A percentile compares a stretch with the other conserved stretches of the same genome.
These are phyloP conservation scores for Calophaca sinica DNA, from an alignment of 306 rosid species.

Conservation along the genomic window DNA sequence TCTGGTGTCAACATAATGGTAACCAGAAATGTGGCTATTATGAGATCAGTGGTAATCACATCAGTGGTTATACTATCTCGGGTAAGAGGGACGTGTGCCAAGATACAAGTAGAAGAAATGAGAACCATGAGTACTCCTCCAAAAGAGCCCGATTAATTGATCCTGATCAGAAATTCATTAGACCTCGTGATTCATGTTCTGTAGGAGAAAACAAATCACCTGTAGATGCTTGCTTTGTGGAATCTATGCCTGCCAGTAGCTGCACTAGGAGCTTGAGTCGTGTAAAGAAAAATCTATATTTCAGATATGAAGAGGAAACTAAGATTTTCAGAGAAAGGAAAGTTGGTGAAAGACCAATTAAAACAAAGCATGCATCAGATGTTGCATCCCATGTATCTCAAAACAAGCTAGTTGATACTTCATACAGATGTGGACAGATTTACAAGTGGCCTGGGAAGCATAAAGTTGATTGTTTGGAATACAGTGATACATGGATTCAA, in stretches of 20 bases:
- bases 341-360: conserved; percentile 46
- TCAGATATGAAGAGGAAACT: conserved; percentile 58
- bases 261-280: conserved; percentile 66
- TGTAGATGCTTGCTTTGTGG: conserved; percentile 52
- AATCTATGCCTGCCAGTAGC: conserved; percentile 49
- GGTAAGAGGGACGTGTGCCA: conserved; percentile 59
- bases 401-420: conserved; percentile 49
- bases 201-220: conserved; percentile 58
- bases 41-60: conserved; percentile 65
- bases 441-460: conserved; percentile 45
- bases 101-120: conserved; percentile 51
- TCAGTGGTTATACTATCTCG: conserved; percentile 42
- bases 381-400: conserved; percentile 44
- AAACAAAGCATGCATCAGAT: conserved; percentile 48
- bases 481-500: conserved; percentile 86
- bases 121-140: conserved; percentile 54
- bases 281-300: conserved; percentile 62
- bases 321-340: conserved; percentile 48
- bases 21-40: conserved; percentile 84
- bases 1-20: conserved; percentile 81
- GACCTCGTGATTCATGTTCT: conserved; percentile 50
- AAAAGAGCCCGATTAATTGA: conserved; percentile 65
- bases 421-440: conserved; percentile 51
- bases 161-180: conserved; percentile 50
- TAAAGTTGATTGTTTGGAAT: conserved; percentile 48